Conservation (phyloP, 352 stramenopile genomes). For the Phytopythium delawarense region DNA sequence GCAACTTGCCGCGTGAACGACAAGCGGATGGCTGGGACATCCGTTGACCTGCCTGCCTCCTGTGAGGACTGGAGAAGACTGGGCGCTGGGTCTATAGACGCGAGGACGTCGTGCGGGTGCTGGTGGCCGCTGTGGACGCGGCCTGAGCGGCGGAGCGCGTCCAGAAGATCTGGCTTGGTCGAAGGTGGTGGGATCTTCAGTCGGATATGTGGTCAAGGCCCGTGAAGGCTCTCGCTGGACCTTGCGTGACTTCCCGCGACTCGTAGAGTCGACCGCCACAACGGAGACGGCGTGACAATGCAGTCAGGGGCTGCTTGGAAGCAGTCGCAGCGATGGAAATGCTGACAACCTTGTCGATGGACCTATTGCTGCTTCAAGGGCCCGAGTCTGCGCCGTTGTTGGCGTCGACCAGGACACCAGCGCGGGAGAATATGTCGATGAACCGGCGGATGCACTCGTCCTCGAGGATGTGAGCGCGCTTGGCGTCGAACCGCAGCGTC, state of each 20-base stretch:
- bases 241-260: too few relatives aligned
- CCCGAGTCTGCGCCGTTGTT: not conserved
- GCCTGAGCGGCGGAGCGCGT: not conserved
- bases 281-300: too few relatives aligned
- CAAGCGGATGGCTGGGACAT: not conserved
- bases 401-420: slow-evolving; percentile 17
- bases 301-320: too few relatives aligned
- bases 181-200: too few relatives aligned
- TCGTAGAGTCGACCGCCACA: too few relatives aligned
- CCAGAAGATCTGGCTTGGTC: not conserved
- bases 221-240: too few relatives aligned
- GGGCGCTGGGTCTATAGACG: not conserved
- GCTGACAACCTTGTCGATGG: not conserved
- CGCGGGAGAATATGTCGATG: slow-evolving; percentile 35
- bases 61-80: not conserved
- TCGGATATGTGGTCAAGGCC: too few relatives aligned
- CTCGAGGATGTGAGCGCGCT: slow-evolving; percentile 32
- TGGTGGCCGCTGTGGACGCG: not conserved
- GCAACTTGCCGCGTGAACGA: not conserved
- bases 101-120: not conserved
- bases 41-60: too few relatives aligned
- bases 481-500: slow-evolving; percentile 44
- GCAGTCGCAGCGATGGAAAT: too few relatives aligned
- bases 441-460: slow-evolving; percentile 41
- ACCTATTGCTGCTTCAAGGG: not conserved